Conservation (phyloP, 2,329 filamentous ascomycete genomes). For the Aspergillus ibericus region DNA sequence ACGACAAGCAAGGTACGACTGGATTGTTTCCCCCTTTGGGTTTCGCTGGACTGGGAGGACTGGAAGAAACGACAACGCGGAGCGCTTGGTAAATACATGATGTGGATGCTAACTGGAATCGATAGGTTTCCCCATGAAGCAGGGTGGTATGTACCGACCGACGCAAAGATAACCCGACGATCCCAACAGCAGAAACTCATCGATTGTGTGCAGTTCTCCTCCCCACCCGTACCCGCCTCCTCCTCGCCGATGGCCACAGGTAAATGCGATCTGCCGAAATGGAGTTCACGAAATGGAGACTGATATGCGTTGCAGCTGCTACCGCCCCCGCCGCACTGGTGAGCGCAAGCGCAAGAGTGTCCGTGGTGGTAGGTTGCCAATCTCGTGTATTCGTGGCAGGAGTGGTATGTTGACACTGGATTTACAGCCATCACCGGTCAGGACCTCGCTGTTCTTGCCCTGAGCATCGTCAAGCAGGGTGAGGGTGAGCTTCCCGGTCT, state of each 20-base stretch:
- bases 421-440: constrained; percentile 83
- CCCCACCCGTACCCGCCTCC: constrained; percentile 95
- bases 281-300: not conserved
- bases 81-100: not conserved
- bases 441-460: constrained; percentile 91
- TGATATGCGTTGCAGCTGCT: constrained; percentile 63
- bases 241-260: constrained; percentile 90
- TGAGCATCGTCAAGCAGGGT: constrained; percentile 97
- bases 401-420: constrained; percentile 15
- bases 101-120: constrained; percentile 26
- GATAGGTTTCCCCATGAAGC: constrained; percentile 97
- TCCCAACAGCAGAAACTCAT: constrained; percentile 29
- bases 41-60: not conserved
- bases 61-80: not conserved
- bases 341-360: constrained; percentile 99
- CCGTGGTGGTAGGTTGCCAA: constrained; percentile 61
- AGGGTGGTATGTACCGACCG: constrained; percentile 64
- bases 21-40: constrained; percentile 2
- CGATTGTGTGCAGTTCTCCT: constrained; percentile 63
- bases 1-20: constrained; percentile 90
- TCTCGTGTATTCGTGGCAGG: not conserved
- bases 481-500: constrained; percentile 91
- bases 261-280: constrained; percentile 13
- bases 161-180: constrained; percentile 25
- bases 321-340: constrained; percentile 94